phyloP scores from a whole-genome alignment of 768 basidiomycete species.

The Podaxis rugospora region DNA sequence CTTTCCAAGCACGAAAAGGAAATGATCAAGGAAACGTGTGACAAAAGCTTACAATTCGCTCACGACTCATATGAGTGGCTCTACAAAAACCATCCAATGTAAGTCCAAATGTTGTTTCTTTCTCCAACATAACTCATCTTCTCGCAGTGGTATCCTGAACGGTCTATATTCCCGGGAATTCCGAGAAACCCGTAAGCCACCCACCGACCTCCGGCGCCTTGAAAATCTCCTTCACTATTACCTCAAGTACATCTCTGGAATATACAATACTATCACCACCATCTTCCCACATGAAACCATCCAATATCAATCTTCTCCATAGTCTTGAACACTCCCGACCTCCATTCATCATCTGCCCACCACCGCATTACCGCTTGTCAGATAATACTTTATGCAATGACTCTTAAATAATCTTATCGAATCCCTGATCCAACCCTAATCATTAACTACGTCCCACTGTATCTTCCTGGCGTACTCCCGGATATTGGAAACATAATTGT shows the following conservation, averaged over 20 bases:
- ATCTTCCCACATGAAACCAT: neutral
- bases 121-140: neutral
- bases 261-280: slow-evolving; percentile 14
- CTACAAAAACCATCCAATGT: slow-evolving; percentile 3
- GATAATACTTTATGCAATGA: neutral
- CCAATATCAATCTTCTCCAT: neutral
- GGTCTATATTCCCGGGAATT: slow-evolving; percentile 17
- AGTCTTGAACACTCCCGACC: neutral
- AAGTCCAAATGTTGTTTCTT: neutral
- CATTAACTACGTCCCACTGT: slow-evolving; percentile 74
- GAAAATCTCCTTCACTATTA: slow-evolving; percentile 21
- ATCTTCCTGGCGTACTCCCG: slow-evolving; percentile 69
- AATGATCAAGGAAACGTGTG: slow-evolving; percentile 14
- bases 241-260: slow-evolving; percentile 17
- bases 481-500: slow-evolving; percentile 74
- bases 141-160: slow-evolving; percentile 3
- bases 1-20: slow-evolving; percentile 21
- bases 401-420: neutral
- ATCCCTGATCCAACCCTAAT: neutral
- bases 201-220: slow-evolving; percentile 13
- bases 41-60: neutral
- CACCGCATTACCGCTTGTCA: neutral
- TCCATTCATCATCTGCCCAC: neutral
- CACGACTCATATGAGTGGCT: slow-evolving; percentile 7
- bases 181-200: slow-evolving; percentile 14